These are phyloP conservation scores for Hydnum rufescens DNA, from an alignment of 768 basidiomycete species.

Conservation along the genomic window DNA sequence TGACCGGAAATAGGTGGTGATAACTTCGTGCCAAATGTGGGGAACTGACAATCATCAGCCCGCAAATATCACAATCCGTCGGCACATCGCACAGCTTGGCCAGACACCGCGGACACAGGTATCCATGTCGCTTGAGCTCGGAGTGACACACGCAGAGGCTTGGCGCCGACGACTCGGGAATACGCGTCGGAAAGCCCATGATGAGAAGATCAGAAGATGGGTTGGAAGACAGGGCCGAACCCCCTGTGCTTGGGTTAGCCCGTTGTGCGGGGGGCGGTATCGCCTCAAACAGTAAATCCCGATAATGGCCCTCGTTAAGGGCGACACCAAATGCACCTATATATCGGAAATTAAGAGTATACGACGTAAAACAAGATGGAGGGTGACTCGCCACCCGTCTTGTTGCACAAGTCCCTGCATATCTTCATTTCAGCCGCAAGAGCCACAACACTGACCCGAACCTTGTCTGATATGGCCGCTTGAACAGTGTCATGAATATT, in stretches of 20 bases:
- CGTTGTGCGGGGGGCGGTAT: conserved; percentile 85
- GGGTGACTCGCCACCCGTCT: conserved; percentile 61
- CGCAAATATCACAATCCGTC: conserved; percentile 94
- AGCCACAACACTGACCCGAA: conserved; percentile 83
- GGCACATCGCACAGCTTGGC: conserved; percentile 94
- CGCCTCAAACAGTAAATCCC: conserved; percentile 85
- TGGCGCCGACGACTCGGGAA: conserved; percentile 64
- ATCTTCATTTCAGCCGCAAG: conserved; percentile 98
- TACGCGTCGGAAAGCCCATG: conserved; percentile 94
- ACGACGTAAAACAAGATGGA: conserved; percentile 4
- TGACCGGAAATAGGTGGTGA: conserved; percentile 89
- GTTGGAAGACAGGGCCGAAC: conserved; percentile 21
- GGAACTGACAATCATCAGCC: conserved; percentile 92
- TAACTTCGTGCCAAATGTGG: conserved; percentile 94
- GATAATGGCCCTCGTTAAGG: conserved; percentile 92
- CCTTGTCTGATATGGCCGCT: conserved; percentile 60
- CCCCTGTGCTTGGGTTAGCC: conserved; percentile 19
- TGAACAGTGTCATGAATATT: conserved; percentile 91
- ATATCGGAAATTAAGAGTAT: conserved; percentile 14
- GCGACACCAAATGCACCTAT: conserved; percentile 74
- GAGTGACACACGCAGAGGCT: conserved; percentile 89
- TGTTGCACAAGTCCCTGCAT: conserved; percentile 75
- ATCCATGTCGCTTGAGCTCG: conserved; percentile 79
- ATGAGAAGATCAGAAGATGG: conserved; percentile 84
- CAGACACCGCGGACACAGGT: conserved; percentile 83